Conservation (phyloP, 208 protist species). For the Balamuthia mandrillaris region DNA sequence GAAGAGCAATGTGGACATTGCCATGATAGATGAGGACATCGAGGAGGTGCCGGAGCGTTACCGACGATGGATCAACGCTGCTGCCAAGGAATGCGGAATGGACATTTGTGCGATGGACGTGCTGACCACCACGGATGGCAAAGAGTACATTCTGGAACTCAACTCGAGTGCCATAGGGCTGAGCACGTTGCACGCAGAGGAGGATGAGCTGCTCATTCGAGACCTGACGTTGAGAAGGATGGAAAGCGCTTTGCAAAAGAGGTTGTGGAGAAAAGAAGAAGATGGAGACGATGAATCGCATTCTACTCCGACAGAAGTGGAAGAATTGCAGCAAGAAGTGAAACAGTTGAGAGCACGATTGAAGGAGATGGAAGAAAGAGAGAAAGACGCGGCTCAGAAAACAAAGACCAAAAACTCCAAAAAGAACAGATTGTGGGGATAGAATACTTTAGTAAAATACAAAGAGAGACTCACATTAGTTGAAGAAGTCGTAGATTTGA, state of each 20-base stretch:
- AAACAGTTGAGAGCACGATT: not conserved
- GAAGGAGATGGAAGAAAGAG: not conserved
- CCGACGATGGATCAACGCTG: not conserved
- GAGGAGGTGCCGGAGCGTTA: not conserved
- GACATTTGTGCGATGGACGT: not conserved
- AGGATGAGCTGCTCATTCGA: not conserved
- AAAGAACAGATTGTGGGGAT: slow-evolving; percentile 30
- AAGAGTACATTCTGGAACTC: slow-evolving; percentile 1
- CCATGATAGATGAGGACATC: not conserved
- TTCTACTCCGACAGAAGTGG: not conserved
- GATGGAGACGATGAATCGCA: no score
- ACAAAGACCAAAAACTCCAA: not conserved
- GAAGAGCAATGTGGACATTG: not conserved
- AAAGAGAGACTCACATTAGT: no score
- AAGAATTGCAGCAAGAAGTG: not conserved
- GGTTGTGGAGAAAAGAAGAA: no score
- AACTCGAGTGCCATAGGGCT: not conserved
- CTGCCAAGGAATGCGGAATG: not conserved
- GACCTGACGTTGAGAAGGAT: not conserved
- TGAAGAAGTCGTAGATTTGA: slow-evolving; percentile 17
- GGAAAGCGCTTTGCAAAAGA: no score
- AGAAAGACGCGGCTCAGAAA: not conserved
- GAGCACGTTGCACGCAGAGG: not conserved
- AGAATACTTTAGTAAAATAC: no score
- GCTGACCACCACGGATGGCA: not conserved